Evolutionary conservation across 495 filamentous ascomycete genomes (phyloP), one percentile per base, ranked within the genome.

Genomic region (Penicillium malachiteum): DNA sequence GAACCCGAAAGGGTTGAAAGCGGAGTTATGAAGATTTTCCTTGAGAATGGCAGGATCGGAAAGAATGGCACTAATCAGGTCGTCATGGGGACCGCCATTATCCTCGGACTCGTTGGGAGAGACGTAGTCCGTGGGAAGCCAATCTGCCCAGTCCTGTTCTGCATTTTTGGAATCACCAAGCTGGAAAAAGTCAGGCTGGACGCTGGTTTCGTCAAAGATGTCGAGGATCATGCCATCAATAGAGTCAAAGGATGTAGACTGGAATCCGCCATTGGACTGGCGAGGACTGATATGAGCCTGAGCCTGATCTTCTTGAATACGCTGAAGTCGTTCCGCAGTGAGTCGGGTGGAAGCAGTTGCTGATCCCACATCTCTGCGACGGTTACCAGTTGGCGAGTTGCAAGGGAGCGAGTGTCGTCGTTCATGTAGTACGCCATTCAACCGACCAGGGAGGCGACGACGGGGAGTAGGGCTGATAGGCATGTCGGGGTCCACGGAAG

Each of bases 381-480:
- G 52, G 35, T 57, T 66, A 40, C 59, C 54, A 7, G 63, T 70
- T 34, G 75, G 75, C 1, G 75, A 77, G 39, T 66, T 64, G 50
- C 51, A 65, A 18, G 71, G 69, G 32, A 75, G 46, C 5, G 64
- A 72, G 49, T 63, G 70, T 47, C 68, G 81, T 80, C 57, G 80
- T 71, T 62, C 82, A 68, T 55, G 77, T 26, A 26, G 21, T 79
- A 49, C 58, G 79, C 81, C 17, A 47, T 76, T 78, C 39, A 67
- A 33, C 21, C 72, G 69, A 40, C 21, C 14, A 66, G 61, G 31
- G 1, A 76, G 70, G 41, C 72, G 67, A 55, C 75, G 67, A 48
- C 81, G 82, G 16, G 78, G 78, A 21, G 82, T 81, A 10, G 89
- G 89, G 32, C 86, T 91, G 38, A 78, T 78, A 18, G 84, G 84